Percentiles rank a stretch among this genome's conserved stretches.
phyloP scores from a whole-genome alignment of 73 alveolate species.

The Uronychia setigera region DNA sequence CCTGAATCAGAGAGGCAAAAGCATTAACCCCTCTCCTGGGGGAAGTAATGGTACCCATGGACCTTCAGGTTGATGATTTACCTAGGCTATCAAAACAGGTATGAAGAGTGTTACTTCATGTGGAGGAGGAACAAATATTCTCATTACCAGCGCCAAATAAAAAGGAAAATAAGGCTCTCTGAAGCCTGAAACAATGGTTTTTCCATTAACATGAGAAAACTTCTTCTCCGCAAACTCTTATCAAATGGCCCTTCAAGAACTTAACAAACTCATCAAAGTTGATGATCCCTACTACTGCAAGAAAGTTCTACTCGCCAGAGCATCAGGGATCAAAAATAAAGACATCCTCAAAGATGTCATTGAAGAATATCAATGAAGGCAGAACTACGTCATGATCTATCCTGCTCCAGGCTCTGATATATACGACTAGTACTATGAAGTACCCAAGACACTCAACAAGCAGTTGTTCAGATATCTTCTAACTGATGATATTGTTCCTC shows the following conservation, averaged over 20 bases:
- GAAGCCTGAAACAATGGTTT: not conserved
- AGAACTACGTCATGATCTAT: conserved; percentile 55
- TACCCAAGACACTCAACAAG: conserved; percentile 54
- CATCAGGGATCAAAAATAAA: conserved; percentile 10
- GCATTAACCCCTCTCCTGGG: not conserved
- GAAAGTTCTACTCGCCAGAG: not conserved
- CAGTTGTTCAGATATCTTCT: conserved; percentile 33
- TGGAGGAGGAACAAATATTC: not conserved
- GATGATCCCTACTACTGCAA: not conserved
- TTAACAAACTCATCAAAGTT: not conserved
- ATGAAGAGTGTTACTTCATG: not conserved
- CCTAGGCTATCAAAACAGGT: not conserved
- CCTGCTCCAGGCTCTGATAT: conserved; percentile 55
- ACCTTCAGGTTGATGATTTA: no score
- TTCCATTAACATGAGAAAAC: not conserved
- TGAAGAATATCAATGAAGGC: conserved; percentile 40
- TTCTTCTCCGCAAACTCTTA: not conserved
- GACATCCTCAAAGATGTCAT: conserved; percentile 55
- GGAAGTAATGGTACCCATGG: not conserved
- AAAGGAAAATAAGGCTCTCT: not conserved
- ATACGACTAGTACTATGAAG: conserved; percentile 44
- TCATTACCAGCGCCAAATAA: not conserved
- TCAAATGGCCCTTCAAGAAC: not conserved
- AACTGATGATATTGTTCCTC: conserved; percentile 41
- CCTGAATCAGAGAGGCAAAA: not conserved